phyloP scores from a whole-genome alignment of 805 yeast genomes.

The Komagataella phaffii region DNA sequence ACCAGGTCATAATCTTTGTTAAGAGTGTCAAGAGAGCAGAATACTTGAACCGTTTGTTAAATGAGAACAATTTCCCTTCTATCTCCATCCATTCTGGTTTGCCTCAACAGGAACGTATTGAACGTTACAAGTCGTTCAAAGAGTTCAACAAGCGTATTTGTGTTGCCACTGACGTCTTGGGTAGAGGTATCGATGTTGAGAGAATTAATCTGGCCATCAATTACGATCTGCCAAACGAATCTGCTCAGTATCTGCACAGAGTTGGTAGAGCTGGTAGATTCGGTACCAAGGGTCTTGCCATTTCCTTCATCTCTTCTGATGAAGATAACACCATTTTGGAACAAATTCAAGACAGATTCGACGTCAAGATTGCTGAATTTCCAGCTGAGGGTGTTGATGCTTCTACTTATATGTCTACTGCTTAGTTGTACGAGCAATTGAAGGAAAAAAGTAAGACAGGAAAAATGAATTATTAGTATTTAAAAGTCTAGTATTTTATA shows the following conservation, averaged over 20 bases:
- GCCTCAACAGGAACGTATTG: conserved; percentile 97
- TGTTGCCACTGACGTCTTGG: conserved; percentile 96
- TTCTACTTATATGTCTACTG: conserved; percentile 86
- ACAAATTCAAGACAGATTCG: conserved; percentile 94
- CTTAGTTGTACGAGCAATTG: conserved; percentile 23
- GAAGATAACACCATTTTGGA: conserved; percentile 84
- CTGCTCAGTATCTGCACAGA: conserved; percentile 97
- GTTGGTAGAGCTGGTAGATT: conserved; percentile 99
- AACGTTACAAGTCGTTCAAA: conserved; percentile 88
- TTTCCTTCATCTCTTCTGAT: conserved; percentile 75
- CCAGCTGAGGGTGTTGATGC: conserved; percentile 98
- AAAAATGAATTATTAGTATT: background rate
- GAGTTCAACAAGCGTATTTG: conserved; percentile 98
- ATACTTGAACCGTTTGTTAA: conserved; percentile 76
- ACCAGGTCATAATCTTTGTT: conserved; percentile 95
- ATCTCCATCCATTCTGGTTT: conserved; percentile 93
- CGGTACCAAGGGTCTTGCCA: conserved; percentile 97
- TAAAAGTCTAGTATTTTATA: background rate
- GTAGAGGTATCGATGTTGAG: conserved; percentile 99
- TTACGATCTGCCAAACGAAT: conserved; percentile 92
- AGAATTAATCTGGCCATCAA: conserved; percentile 96
- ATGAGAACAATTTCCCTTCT: conserved; percentile 92
- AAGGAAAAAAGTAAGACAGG: background rate
- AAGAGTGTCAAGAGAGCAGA: conserved; percentile 85
- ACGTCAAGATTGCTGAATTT: conserved; percentile 87